Evolutionary conservation across 768 basidiomycete species (phyloP).

Genomic region (Tubosaeta sp.): DNA sequence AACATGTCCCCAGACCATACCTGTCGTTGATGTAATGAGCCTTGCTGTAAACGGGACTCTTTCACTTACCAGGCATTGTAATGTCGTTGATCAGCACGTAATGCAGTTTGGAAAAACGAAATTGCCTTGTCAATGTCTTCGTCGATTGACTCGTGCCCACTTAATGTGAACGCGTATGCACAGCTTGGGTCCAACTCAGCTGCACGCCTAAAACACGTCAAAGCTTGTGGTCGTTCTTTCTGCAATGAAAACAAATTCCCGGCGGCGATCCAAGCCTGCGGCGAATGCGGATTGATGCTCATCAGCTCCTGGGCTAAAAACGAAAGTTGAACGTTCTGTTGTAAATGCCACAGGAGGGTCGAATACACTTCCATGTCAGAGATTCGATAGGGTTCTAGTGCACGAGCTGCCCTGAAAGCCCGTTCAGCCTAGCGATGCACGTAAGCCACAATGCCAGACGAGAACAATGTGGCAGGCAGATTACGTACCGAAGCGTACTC

Average conservation of each 20-base stretch:
- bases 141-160: constrained; percentile 95
- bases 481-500: constrained; percentile 82
- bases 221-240: constrained; percentile 88
- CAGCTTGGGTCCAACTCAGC: constrained; percentile 83
- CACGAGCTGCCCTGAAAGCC: constrained; percentile 77
- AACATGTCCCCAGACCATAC: constrained; percentile 99
- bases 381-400: constrained; percentile 85
- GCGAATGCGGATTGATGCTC: constrained; percentile 72
- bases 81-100: constrained; percentile 87
- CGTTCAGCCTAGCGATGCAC: constrained; percentile 68
- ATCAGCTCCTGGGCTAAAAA: constrained; percentile 92
- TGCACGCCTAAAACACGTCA: constrained; percentile 92
- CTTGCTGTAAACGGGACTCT: constrained; percentile 1
- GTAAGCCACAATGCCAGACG: constrained; percentile 6
- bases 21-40: constrained; percentile 43
- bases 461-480: constrained; percentile 15
- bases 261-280: constrained; percentile 94
- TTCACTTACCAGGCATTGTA: constrained; percentile 93
- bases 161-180: constrained; percentile 94
- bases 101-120: constrained; percentile 85
- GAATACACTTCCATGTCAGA: constrained; percentile 96
- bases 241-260: constrained; percentile 95
- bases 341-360: constrained; percentile 93
- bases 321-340: constrained; percentile 78
- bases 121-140: constrained; percentile 93